These are phyloP conservation scores for Galerina sulciceps DNA, from an alignment of 768 basidiomycete species.

Conservation along the genomic window DNA sequence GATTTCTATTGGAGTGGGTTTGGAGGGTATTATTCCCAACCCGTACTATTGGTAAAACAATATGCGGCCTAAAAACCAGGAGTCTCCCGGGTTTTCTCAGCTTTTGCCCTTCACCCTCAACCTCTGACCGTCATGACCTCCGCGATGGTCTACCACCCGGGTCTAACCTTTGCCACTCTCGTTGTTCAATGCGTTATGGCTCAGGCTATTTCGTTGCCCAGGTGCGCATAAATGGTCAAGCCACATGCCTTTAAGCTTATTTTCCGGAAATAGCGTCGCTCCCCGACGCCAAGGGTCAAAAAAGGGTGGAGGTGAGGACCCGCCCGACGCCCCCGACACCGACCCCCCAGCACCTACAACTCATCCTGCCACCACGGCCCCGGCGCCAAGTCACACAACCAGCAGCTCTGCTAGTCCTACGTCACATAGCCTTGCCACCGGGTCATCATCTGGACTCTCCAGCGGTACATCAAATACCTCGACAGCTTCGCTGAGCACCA, in stretches of 20 bases:
- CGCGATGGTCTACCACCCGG: conserved; percentile 14
- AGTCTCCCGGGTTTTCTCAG: conserved; percentile 4
- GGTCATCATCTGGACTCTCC: too few relatives aligned
- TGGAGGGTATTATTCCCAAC: conserved; percentile 7
- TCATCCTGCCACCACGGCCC: too few relatives aligned
- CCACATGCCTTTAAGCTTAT: too few relatives aligned
- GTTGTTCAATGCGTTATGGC: conserved; percentile 18
- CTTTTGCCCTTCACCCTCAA: not conserved
- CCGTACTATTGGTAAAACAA: conserved; percentile 5
- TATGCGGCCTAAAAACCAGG: not conserved
- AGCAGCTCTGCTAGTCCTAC: not conserved
- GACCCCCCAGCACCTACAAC: not conserved
- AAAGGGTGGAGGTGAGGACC: not conserved
- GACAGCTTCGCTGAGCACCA: not conserved
- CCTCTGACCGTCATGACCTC: conserved; percentile 11
- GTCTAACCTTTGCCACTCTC: conserved; percentile 20
- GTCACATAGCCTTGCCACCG: not conserved
- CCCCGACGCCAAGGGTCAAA: too few relatives aligned
- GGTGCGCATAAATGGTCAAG: not conserved
- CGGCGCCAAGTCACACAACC: not conserved
- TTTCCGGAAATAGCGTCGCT: too few relatives aligned
- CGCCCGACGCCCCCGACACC: not conserved
- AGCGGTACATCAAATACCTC: not conserved
- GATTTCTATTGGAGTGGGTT: conserved; percentile 1
- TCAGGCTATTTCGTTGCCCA: conserved; percentile 3